Evolutionary conservation across 2,329 filamentous ascomycete genomes (phyloP).

Genomic region (Coniella vitis): DNA sequence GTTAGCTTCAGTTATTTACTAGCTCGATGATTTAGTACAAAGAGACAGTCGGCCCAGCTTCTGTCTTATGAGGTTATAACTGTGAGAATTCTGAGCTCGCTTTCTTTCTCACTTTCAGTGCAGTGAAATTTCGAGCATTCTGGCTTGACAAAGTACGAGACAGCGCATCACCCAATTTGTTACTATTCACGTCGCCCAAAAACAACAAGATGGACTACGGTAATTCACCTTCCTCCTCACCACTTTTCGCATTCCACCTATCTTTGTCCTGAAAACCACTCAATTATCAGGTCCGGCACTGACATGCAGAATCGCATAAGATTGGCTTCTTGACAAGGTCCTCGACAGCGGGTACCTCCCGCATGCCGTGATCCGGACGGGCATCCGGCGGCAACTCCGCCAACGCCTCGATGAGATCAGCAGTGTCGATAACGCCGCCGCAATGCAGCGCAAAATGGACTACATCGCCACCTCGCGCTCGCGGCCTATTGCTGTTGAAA

Average conservation of each 20-base stretch:
- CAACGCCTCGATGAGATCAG: constrained; percentile 51
- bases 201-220: constrained; percentile 17
- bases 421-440: constrained; percentile 43
- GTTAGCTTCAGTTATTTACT: too few species aligned
- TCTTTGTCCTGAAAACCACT: too few species aligned
- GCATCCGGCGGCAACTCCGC: constrained; percentile 60
- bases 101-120: too few species aligned
- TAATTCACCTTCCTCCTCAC: background rate
- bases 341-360: constrained; percentile 62
- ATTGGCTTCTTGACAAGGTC: constrained; percentile 38
- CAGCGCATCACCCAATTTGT: too few species aligned
- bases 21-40: too few species aligned
- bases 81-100: too few species aligned
- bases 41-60: too few species aligned
- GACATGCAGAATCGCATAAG: too few species aligned
- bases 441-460: constrained; percentile 53
- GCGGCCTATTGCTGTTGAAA: constrained; percentile 62
- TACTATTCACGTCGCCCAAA: background rate
- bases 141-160: too few species aligned
- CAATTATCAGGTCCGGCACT: too few species aligned
- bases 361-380: constrained; percentile 53
- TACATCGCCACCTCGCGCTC: constrained; percentile 54
- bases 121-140: too few species aligned
- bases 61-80: too few species aligned
- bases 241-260: background rate